Percentiles rank a stretch among this genome's conserved stretches.
Evolutionary conservation across 176 grass and related monocot species (phyloP).

Genomic region (Areca catechu): DNA sequence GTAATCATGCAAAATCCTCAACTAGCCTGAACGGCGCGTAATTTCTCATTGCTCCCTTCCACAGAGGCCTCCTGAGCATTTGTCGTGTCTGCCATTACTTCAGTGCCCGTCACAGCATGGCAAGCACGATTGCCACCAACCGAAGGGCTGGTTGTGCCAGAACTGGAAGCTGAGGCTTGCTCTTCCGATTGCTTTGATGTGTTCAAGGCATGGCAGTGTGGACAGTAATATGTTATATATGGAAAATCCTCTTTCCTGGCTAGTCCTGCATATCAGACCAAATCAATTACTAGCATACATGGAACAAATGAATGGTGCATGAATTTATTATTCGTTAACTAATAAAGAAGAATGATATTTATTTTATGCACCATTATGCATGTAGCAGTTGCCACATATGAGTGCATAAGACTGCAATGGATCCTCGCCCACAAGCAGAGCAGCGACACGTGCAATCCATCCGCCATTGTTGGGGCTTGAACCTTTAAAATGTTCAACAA

Average conservation of each 20-base stretch:
- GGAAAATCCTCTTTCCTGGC: slow-evolving; percentile 19
- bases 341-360: not conserved
- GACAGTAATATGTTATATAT: slow-evolving; percentile 14
- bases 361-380: slow-evolving; percentile 8
- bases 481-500: slow-evolving; percentile 12
- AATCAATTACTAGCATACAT: not conserved
- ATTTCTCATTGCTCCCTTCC: no score
- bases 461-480: not conserved
- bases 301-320: no score
- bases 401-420: slow-evolving; percentile 1
- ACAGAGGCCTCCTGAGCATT: not conserved
- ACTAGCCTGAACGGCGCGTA: no score
- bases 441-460: slow-evolving; percentile 9
- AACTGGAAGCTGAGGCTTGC: not conserved
- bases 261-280: not conserved
- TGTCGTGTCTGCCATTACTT: not conserved
- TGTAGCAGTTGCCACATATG: slow-evolving; percentile 15
- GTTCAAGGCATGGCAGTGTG: slow-evolving; percentile 12
- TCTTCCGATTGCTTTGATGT: not conserved
- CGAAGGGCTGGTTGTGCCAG: not conserved
- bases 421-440: slow-evolving; percentile 14
- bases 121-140: not conserved
- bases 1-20: no score
- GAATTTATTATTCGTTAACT: not conserved
- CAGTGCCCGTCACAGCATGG: not conserved